Evolutionary conservation across 2,329 filamentous ascomycete species (phyloP), one percentile per base, ranked within the genome.

Genomic region (Pezicula neosporulosa): DNA sequence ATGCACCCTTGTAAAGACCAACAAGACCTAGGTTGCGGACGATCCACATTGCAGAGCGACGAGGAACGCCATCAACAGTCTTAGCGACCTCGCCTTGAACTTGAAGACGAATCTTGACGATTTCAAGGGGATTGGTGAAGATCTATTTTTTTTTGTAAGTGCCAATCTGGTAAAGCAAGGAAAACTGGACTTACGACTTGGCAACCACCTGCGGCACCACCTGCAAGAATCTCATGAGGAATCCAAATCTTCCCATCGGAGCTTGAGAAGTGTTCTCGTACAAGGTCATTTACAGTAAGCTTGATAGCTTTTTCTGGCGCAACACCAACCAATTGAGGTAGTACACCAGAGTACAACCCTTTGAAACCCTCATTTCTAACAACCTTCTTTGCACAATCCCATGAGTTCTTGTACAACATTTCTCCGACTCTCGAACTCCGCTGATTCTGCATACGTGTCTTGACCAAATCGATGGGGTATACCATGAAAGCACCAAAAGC

Each of bases 261-360:
- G 64, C 90, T 85, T 3, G 86, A 88, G 65, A 92, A 86, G 59
- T 81, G 78, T 8, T 81, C 79, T 65, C 94, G 86, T 19, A 95
- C 90, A 49, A 99, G 73, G 67, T 99, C 94, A 72, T 99, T 99
- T 65, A 99, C 92, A 0, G 94, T 99, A 57, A 99, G 83, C 77
- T 99, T 99, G 76, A 99, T 99, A 61, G 94, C 94, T 78, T 99
- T 99, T 71, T 99, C 94, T 2, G 94, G 94, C n/a, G 94, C 94
- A 43, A 99, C 94, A 70, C 94, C 94, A 56, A 99, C 90, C 43
- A 99, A 81, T 76, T 99, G 94, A 10, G 94, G 94, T 48, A 97
- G 71, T 18, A 99, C 90, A 67, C 94, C 94, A 46, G 93, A 96
- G 76, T 99, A 99, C 46, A 99, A 73, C 19, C 94, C 94, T 37